Base-by-base conservation (phyloP, 1,284 basidiomycete species). In the Moesziomyces sp. region DNA sequence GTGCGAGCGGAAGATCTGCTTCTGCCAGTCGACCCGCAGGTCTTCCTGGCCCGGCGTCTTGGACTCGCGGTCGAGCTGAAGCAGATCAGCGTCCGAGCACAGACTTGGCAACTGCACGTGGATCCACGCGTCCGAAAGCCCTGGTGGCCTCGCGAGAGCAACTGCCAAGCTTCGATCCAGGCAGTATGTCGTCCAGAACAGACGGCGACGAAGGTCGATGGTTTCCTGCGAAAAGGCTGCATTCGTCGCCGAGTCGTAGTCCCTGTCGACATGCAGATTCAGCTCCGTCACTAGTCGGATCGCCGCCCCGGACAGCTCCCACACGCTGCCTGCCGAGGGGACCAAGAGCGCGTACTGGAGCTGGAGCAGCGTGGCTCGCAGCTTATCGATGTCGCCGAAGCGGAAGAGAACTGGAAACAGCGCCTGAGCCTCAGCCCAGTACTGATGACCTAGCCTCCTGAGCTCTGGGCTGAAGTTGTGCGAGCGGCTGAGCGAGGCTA, bases 131-230 rank as follows among this genome's bases (percentile, higher is more conserved):
- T 74, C 72, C 7, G 72, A 70, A 14, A 74, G 50, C 6, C 67
- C 72, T 3, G 72, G 72, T 1, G 73, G 73, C 16, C 73, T 46
- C 3, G 63, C 73, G 0, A 71, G 58, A 6, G 64, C 73, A 24
- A 67, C 53, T 0, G 73, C 56, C 40, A 75, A 40, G 30, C 63
- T 71, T 16, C 73, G 56, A 52, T 75, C 73, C 14, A 75, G 48
- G 24, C 73, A 71, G 58, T 75, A 75, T 5, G 59, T 57, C 9
- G 73, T 75, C 73, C 73, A 75, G 55, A 75, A 75, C 16, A 75
- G 44, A 3, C 73, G 46, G 2, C 68, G 53, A 42, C 64, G 68
- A 11, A 71, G 56, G n/a, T 75, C 73, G 38, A 71, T 45, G 9
- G 38, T 58, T 40, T 67, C 64, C 5, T 52, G 44, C 6, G 53